phyloP scores from a whole-genome alignment of 202 grass and related monocot species.

The Zizania palustris region DNA sequence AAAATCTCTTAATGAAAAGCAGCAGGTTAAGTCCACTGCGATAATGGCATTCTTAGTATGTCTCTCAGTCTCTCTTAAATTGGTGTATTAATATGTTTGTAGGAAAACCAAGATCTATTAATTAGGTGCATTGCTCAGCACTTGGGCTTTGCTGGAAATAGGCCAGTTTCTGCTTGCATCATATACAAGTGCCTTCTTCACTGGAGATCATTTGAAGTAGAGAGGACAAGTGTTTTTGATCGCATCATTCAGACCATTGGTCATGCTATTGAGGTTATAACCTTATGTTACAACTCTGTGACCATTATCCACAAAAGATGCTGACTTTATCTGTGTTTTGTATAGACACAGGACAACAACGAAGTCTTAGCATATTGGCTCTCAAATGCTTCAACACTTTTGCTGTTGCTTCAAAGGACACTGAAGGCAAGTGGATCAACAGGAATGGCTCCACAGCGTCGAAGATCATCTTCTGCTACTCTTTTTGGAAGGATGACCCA shows the following conservation, averaged over 20 bases:
- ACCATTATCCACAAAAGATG: conserved; percentile 29
- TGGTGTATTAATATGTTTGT: conserved; percentile 37
- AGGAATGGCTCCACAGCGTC: conserved; percentile 87
- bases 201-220: conserved; percentile 99
- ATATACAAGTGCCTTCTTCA: conserved; percentile 99
- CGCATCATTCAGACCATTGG: conserved; percentile 99
- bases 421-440: conserved; percentile 92
- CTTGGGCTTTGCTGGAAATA: conserved; percentile 81
- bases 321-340: conserved; percentile 48
- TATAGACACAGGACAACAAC: conserved; percentile 99
- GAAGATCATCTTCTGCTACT: conserved; percentile 89
- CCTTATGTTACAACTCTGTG: conserved; percentile 25
- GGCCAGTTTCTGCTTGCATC: conserved; percentile 90
- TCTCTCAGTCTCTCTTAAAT: conserved; percentile 15
- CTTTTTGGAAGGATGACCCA: conserved; percentile 99
- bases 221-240: conserved; percentile 99
- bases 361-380: conserved; percentile 97
- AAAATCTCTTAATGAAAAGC: conserved; percentile 95
- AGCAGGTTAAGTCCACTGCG: conserved; percentile 57
- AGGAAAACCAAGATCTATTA: conserved; percentile 98
- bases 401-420: conserved; percentile 91
- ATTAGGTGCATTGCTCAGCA: conserved; percentile 94
- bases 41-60: conserved; percentile 16
- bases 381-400: conserved; percentile 92
- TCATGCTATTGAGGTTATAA: conserved; percentile 94